Evolutionary conservation across 371 early-diverging fungal genomes (phyloP).

Genomic region (Thermomucor indicae-seudaticae): DNA sequence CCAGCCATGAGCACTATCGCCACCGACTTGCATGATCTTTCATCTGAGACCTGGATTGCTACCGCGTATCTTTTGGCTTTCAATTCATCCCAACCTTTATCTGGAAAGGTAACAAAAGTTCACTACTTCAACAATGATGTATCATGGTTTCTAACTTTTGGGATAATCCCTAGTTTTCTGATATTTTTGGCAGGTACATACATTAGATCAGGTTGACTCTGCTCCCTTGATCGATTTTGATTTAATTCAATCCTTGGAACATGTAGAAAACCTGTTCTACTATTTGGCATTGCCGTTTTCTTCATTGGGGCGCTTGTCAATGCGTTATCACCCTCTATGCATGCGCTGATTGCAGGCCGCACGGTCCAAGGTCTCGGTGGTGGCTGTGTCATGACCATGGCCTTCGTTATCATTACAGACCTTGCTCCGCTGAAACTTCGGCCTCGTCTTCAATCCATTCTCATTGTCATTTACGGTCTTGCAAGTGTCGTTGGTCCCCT

Average conservation of each 20-base stretch:
- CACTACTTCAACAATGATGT: no score
- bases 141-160: background rate
- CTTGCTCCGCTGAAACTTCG: slow-evolving; percentile 61
- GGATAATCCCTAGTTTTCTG: slow-evolving; percentile 5
- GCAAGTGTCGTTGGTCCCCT: slow-evolving; percentile 71
- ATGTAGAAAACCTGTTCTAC: slow-evolving; percentile 39
- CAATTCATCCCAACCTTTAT: slow-evolving; percentile 51
- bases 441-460: slow-evolving; percentile 57
- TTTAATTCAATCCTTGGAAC: no score
- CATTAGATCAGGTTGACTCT: no score
- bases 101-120: slow-evolving; percentile 45
- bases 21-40: slow-evolving; percentile 11
- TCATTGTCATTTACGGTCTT: slow-evolving; percentile 64
- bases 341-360: slow-evolving; percentile 62
- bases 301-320: slow-evolving; percentile 49
- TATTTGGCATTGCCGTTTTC: slow-evolving; percentile 44
- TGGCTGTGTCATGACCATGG: slow-evolving; percentile 62
- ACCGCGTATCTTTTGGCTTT: slow-evolving; percentile 55
- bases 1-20: slow-evolving; percentile 24
- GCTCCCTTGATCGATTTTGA: no score
- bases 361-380: slow-evolving; percentile 69
- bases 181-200: slow-evolving; percentile 12
- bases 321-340: slow-evolving; percentile 47
- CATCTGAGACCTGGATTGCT: slow-evolving; percentile 15
- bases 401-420: slow-evolving; percentile 79